phyloP scores from a whole-genome alignment of 495 filamentous ascomycete species.

The Talaromyces adpressus region DNA sequence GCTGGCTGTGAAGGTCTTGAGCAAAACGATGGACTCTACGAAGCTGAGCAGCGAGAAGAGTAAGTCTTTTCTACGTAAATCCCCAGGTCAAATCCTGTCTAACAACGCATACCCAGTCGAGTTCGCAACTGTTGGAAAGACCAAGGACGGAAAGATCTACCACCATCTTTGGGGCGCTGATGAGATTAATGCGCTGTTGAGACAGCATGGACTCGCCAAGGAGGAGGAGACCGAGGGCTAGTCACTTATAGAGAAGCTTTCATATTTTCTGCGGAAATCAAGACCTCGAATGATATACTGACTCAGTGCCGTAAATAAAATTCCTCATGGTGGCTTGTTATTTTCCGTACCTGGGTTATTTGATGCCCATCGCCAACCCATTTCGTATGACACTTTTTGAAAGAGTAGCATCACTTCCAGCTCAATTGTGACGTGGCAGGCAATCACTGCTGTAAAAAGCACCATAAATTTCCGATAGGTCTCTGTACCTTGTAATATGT shows the following conservation, averaged over 20 bases:
- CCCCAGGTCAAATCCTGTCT: neutral
- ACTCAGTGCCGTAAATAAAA: neutral
- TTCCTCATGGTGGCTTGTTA: neutral
- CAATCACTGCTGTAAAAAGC: neutral
- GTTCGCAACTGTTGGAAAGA: conserved; percentile 96
- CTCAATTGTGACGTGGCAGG: neutral
- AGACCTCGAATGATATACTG: neutral
- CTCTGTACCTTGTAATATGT: conserved; percentile 6
- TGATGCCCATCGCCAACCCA: neutral
- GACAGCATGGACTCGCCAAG: conserved; percentile 93
- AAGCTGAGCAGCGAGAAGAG: conserved; percentile 99
- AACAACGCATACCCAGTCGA: conserved; percentile 56
- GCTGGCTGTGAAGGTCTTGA: conserved; percentile 96
- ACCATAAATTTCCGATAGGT: neutral
- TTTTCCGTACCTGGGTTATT: neutral
- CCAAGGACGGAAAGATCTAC: conserved; percentile 89
- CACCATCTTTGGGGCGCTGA: conserved; percentile 96
- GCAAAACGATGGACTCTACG: conserved; percentile 99
- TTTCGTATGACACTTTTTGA: neutral
- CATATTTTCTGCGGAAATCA: neutral
- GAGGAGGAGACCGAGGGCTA: conserved; percentile 68
- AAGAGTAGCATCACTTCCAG: neutral
- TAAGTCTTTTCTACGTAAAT: conserved; percentile 35
- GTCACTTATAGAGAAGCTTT: conserved; percentile 35
- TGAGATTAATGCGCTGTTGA: conserved; percentile 89